These are phyloP conservation scores for Sugiyamaella sp. DNA, from an alignment of 1,139 yeast genomes.

Conservation along the genomic window DNA sequence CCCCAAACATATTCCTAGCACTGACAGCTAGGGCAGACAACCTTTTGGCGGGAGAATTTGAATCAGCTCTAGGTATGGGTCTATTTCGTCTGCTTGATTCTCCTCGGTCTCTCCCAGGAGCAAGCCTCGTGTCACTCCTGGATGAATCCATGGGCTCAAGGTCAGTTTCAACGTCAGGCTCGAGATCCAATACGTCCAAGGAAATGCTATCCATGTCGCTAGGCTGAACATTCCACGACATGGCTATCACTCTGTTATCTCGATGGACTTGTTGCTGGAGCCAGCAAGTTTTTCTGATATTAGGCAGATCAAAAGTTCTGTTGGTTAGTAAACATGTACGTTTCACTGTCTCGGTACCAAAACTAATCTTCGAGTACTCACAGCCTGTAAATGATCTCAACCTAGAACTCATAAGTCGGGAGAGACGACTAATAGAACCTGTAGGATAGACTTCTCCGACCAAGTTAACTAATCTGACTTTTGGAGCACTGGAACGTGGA, in stretches of 20 bases:
- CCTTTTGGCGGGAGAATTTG: slow-evolving; percentile 4
- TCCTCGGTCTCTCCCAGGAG: neutral
- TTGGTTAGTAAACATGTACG: too few relatives aligned
- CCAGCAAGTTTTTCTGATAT: too few relatives aligned
- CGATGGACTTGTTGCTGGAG: too few relatives aligned
- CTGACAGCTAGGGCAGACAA: slow-evolving; percentile 17
- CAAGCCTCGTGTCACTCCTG: slow-evolving; percentile 2
- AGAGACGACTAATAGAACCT: too few relatives aligned
- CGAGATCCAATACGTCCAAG: slow-evolving; percentile 12
- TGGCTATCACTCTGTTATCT: neutral
- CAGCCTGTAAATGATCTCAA: too few relatives aligned
- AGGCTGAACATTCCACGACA: slow-evolving; percentile 3
- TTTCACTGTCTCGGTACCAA: too few relatives aligned
- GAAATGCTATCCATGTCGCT: slow-evolving; percentile 14
- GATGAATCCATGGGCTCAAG: slow-evolving; percentile 13
- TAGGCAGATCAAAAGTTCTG: too few relatives aligned
- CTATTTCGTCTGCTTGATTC: neutral
- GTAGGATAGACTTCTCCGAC: too few relatives aligned
- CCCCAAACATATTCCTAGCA: slow-evolving; percentile 14
- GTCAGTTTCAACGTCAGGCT: neutral
- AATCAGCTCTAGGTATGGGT: neutral
- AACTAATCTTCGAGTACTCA: too few relatives aligned
- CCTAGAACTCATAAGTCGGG: too few relatives aligned
- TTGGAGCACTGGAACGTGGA: too few relatives aligned
- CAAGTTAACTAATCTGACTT: too few relatives aligned